Evolutionary conservation across 768 basidiomycete genomes (phyloP), one percentile per base, ranked within the genome.

Genomic region (Cystofilobasidium ferigula): DNA sequence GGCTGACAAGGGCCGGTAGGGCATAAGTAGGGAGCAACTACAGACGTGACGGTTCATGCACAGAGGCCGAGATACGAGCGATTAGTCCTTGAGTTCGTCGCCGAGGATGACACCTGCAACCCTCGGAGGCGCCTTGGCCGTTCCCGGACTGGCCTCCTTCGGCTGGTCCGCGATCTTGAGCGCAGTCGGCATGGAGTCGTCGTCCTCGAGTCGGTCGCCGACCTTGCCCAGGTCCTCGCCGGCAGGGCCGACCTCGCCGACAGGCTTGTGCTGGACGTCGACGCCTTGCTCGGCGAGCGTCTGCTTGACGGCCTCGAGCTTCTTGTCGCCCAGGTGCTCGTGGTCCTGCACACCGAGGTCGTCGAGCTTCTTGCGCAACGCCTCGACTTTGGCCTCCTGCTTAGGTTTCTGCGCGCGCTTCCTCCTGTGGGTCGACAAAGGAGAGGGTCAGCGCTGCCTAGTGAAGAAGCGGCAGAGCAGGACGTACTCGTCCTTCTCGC

Each of bases 401-500:
- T 6, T 18, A 6, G 38, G 30, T 8, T 57, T 40, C 57, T 57
- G n/a, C 2, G 57, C 18, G 2, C 28, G 34, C 24, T 60, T 28
- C 3, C n/a, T n/a, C n/a, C n/a, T 13, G 22, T 53, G 48, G 28
- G 12, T n/a, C 22, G 48, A 53, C 22, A 24, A 26, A 53, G 9
- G 48, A 53, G 22, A 9, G 10, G 22, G 32, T 26, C 22, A 62
- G 26, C 32, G 36, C 43, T 10, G n/a, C 48, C 6, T 51, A 8
- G 2, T 28, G 20, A 20, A 24, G 18, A n/a, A 32, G 34, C 5
- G 45, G 22, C 35, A n/a, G n/a, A n/a, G n/a, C n/a, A n/a, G n/a
- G n/a, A n/a, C n/a, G n/a, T 36, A 32, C 34, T 64, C 63, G 40
- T 48, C 43, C 57, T 64, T 64, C 56, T 58, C 36, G n/a, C 63